Evolutionary conservation across 176 grass and related monocot species (phyloP).

Genomic region (Stipa capillata): DNA sequence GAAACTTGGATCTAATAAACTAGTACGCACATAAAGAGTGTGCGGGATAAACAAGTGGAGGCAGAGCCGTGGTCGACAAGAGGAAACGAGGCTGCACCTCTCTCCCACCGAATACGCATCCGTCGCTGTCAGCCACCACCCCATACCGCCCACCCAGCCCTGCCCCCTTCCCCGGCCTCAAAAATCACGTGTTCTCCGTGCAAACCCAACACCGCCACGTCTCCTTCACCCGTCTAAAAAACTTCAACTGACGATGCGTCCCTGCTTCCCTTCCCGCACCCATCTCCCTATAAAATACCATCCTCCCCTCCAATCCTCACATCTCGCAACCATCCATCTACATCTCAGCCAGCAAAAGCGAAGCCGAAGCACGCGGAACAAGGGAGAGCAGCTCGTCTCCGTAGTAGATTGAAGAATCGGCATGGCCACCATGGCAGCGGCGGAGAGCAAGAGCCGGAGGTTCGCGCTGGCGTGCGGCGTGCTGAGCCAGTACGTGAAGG

Average conservation of each 20-base stretch:
- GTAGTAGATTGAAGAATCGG: too few species aligned
- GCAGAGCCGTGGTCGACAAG: neutral
- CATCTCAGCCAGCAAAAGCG: neutral
- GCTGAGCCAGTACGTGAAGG: slow-evolving; percentile 86
- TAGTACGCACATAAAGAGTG: neutral
- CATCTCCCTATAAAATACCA: slow-evolving; percentile 4
- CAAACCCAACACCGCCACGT: neutral
- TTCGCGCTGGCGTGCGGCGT: slow-evolving; percentile 74
- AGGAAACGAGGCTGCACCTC: neutral
- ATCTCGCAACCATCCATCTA: neutral
- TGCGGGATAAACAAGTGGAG: neutral
- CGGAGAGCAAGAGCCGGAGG: slow-evolving; percentile 50
- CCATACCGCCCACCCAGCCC: neutral
- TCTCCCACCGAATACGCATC: neutral
- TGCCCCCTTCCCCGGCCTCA: neutral
- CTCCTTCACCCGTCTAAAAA: neutral
- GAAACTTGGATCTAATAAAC: too few species aligned
- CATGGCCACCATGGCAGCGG: slow-evolving; percentile 16
- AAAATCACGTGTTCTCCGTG: slow-evolving; percentile 31
- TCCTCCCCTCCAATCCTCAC: neutral
- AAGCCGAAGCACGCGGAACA: neutral
- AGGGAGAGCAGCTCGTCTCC: too few species aligned
- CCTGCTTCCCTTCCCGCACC: neutral
- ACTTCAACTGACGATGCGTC: too few species aligned
- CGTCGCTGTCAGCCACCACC: neutral